Evolutionary conservation across 2,329 filamentous ascomycete species (phyloP).

Genomic region (Arthrobotrys sphaeroides): DNA sequence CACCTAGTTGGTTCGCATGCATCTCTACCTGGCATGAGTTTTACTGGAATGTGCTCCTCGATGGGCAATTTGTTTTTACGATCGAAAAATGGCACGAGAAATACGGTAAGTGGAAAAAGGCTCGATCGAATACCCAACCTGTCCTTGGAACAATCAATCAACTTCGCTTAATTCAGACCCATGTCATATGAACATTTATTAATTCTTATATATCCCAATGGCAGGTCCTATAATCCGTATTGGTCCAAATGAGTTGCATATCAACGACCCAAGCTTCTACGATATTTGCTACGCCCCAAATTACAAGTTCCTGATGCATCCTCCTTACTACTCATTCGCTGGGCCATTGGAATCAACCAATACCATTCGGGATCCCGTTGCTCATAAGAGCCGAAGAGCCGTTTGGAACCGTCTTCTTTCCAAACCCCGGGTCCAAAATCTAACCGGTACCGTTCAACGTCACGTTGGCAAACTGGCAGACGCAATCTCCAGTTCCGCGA

Average conservation of each 20-base stretch:
- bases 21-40: conserved; percentile 1
- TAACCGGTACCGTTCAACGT: neutral
- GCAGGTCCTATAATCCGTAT: conserved; percentile 19
- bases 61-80: neutral
- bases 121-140: no score
- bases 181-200: neutral
- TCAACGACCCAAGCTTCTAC: conserved; percentile 19
- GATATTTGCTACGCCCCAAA: neutral
- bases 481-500: neutral
- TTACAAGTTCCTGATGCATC: neutral
- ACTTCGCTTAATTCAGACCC: no score
- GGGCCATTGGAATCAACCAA: neutral
- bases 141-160: no score
- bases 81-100: conserved; percentile 18
- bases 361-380: neutral
- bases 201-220: neutral
- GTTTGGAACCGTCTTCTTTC: neutral
- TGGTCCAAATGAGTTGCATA: conserved; percentile 21
- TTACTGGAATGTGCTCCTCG: conserved; percentile 6
- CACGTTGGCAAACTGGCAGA: neutral
- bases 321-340: neutral
- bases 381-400: neutral
- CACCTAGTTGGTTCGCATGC: neutral
- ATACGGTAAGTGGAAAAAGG: conserved; percentile 1
- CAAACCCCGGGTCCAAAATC: neutral